phyloP scores from a whole-genome alignment of 1,284 basidiomycete genomes.

The Trichosporon inkin region DNA sequence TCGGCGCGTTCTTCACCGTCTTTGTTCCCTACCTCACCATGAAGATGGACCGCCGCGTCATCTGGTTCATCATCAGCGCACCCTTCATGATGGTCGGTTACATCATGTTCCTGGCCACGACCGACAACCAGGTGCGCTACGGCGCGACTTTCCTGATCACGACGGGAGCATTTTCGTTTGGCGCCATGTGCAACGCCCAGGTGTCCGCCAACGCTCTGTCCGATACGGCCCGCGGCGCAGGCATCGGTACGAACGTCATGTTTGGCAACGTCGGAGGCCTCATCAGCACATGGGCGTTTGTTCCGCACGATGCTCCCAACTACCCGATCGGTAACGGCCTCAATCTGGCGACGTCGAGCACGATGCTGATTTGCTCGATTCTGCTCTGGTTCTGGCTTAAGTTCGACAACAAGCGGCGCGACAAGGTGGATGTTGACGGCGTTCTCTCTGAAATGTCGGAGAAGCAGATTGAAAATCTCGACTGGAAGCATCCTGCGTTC shows the following conservation, averaged over 20 bases:
- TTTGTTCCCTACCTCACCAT: slow-evolving; percentile 35
- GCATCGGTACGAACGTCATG: slow-evolving; percentile 16
- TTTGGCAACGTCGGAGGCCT: slow-evolving; percentile 23
- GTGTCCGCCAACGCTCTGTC: slow-evolving; percentile 14
- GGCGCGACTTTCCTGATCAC: slow-evolving; percentile 21
- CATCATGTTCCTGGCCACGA: slow-evolving; percentile 33
- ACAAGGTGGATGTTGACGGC: slow-evolving; percentile 10
- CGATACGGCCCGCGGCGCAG: slow-evolving; percentile 17
- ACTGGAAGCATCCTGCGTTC: slow-evolving; percentile 22
- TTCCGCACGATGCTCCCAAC: slow-evolving; percentile 10
- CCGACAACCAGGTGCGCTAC: slow-evolving; percentile 9
- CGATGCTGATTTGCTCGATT: slow-evolving; percentile 10
- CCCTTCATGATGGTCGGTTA: slow-evolving; percentile 43
- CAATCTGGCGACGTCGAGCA: slow-evolving; percentile 19
- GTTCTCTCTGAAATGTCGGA: slow-evolving; percentile 4
- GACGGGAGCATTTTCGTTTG: slow-evolving; percentile 18
- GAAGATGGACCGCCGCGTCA: slow-evolving; percentile 36
- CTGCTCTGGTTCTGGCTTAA: slow-evolving; percentile 9
- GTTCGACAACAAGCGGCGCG: slow-evolving; percentile 18
- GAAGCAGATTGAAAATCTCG: slow-evolving; percentile 15
- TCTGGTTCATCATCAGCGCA: slow-evolving; percentile 33
- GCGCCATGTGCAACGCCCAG: slow-evolving; percentile 17
- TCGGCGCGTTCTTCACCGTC: slow-evolving; percentile 32
- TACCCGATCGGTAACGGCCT: slow-evolving; percentile 22
- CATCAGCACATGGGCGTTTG: slow-evolving; percentile 19